Base-by-base conservation (phyloP, 108 stramenopile species). In the Skeletonema costatum region DNA sequence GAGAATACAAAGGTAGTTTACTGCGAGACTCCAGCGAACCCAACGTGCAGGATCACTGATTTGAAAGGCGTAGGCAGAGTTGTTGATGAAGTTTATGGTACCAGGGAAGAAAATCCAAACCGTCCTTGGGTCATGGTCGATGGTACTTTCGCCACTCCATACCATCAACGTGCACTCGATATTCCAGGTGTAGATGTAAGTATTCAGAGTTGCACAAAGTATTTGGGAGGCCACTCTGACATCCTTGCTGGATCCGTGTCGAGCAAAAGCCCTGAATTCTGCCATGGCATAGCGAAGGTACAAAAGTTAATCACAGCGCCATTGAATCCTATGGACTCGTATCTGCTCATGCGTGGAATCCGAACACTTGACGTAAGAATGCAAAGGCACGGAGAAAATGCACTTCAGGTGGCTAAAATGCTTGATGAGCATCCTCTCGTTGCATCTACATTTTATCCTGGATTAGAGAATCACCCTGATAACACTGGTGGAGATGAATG, bases 1-100 rank as follows among this genome's bases (percentile, higher is more conserved):
- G 71, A 83, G n/a, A 85, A 76, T 61, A 89, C 88, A n/a, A 82
- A 82, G 69, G 73, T 97, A 61, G 83, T 98, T 2, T 97, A 92
- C 81, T 75, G 90, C 16, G 97, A 98, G 84, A 91, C 92, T 48
- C 97, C 97, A 4, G 93, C 97, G 42, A 98, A 98, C 73, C 97
- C 97, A 30, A 96, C 92, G 36, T 81, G 93, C 66, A 78, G 92
- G 38, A 70, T 97, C 36, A 86, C 91, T 38, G 95, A 97, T 77
- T 89, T 98, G 68, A 83, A 72, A 19, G 86, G 73, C 38, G 89
- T 96, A 36, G 94, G 89, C 39, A 66, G 64, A 19, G 74, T 90
- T 21, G 89, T 89, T 31, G 85, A 90, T 31, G 80, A 86, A 64
- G 67, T 64, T 46, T 84, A 81, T 35, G 86, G 86, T 32, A 68